Percentiles rank a stretch among this genome's conserved stretches.
Conservation (phyloP, 768 basidiomycete species). For the Russula brevipes region DNA sequence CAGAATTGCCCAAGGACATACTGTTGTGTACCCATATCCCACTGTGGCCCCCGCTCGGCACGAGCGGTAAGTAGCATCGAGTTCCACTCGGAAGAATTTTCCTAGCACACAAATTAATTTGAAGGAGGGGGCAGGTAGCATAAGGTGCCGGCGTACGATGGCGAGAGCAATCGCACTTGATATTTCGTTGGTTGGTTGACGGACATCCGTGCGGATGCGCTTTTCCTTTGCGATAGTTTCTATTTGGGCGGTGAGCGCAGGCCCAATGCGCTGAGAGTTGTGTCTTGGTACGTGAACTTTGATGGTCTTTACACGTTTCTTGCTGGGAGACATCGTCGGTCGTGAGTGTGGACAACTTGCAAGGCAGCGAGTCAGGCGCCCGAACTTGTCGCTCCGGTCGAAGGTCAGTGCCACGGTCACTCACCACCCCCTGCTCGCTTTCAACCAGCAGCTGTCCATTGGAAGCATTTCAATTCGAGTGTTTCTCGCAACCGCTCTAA, state of each 20-base stretch:
- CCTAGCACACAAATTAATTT: constrained; percentile 34
- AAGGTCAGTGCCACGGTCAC: too few species aligned
- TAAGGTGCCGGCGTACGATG: constrained; percentile 46
- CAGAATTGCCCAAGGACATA: constrained; percentile 35
- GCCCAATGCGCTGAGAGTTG: constrained; percentile 65
- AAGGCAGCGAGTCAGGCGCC: neutral
- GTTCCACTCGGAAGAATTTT: constrained; percentile 84
- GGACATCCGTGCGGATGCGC: constrained; percentile 48
- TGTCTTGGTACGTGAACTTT: constrained; percentile 68
- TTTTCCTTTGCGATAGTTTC: constrained; percentile 49
- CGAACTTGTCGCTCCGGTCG: too few species aligned
- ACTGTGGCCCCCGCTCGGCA: constrained; percentile 78
- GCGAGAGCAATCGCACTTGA: constrained; percentile 49
- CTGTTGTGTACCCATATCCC: constrained; percentile 86
- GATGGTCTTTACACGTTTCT: constrained; percentile 47
- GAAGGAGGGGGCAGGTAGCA: too few species aligned
- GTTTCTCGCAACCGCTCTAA: too few species aligned
- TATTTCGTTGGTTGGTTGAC: constrained; percentile 57
- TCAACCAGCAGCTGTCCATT: too few species aligned
- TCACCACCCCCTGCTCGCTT: too few species aligned
- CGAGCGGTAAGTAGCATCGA: constrained; percentile 72
- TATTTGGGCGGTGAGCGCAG: constrained; percentile 56
- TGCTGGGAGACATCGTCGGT: constrained; percentile 53
- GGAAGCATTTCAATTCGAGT: too few species aligned
- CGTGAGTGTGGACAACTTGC: neutral